Conservation (phyloP, 148 eudicot genomes). For the Rhododendron ferrugineum region DNA sequence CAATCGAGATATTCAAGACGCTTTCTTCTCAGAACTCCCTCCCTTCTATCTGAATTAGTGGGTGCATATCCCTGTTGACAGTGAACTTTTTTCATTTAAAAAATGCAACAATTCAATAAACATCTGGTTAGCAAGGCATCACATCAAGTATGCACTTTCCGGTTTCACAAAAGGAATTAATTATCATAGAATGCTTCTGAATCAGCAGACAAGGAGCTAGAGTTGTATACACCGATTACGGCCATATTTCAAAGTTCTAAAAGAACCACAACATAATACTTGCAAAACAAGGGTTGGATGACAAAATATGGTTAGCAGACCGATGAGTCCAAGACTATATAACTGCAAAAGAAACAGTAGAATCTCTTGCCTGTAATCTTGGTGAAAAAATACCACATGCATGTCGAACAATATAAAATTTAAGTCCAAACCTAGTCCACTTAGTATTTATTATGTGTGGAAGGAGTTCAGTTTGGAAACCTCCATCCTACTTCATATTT, state of each 20-base stretch:
- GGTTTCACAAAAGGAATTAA: not conserved
- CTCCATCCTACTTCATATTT: not conserved
- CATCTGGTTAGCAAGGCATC: not conserved
- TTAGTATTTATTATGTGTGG: not conserved
- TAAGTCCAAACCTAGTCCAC: not conserved
- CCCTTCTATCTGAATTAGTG: slow-evolving; percentile 99
- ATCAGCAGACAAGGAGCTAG: not conserved
- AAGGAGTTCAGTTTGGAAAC: not conserved
- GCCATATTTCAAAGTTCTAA: not conserved
- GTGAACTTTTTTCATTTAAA: slow-evolving; percentile 56
- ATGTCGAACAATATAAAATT: not conserved
- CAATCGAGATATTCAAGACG: slow-evolving; percentile 86
- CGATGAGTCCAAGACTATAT: too few species aligned
- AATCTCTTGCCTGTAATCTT: not conserved
- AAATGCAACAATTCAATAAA: slow-evolving; percentile 10
- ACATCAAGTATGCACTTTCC: not conserved
- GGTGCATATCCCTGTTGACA: slow-evolving; percentile 99
- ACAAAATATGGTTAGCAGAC: not conserved
- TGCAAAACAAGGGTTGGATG: not conserved
- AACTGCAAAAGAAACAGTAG: not conserved
- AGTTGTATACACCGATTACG: not conserved
- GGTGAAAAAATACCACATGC: not conserved
- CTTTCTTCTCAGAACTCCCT: slow-evolving; percentile 93
- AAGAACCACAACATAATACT: not conserved
- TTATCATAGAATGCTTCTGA: not conserved